A percentile compares a stretch with the other conserved stretches of the same genome.
Conservation (phyloP, 108 stramenopile species). For the Conticribra guillardii region DNA sequence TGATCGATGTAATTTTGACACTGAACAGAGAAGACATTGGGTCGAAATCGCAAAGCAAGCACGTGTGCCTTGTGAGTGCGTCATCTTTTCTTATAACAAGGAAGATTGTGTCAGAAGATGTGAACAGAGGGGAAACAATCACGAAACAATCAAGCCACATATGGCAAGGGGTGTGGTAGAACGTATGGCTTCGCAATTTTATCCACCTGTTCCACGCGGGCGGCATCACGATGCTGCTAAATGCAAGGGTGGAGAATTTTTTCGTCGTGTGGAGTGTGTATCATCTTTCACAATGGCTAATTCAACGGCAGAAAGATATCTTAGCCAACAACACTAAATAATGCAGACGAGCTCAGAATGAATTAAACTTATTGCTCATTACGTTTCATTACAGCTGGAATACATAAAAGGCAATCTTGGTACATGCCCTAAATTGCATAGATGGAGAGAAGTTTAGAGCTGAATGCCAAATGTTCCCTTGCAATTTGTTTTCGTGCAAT, state of each 20-base stretch:
- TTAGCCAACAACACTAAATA: too few relatives aligned
- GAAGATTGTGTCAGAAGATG: constrained; percentile 44
- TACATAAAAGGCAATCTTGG: too few relatives aligned
- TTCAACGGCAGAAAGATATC: constrained; percentile 9
- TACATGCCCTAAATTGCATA: too few relatives aligned
- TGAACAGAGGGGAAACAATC: constrained; percentile 23
- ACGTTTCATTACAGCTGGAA: too few relatives aligned
- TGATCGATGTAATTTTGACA: constrained; percentile 75
- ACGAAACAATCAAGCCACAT: constrained; percentile 31
- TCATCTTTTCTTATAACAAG: constrained; percentile 31
- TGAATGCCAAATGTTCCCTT: too few relatives aligned
- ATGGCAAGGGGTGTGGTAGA: constrained; percentile 32
- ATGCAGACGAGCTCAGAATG: too few relatives aligned
- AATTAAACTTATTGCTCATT: too few relatives aligned
- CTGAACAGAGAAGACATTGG: constrained; percentile 53
- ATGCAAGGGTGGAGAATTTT: constrained; percentile 15
- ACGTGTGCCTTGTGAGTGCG: constrained; percentile 28
- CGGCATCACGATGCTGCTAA: not conserved
- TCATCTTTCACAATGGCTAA: constrained; percentile 18
- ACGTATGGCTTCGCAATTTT: constrained; percentile 22
- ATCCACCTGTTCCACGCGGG: constrained; percentile 19
- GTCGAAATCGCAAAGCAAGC: constrained; percentile 19
- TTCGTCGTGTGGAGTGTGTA: constrained; percentile 16
- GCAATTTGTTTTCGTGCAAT: too few relatives aligned
- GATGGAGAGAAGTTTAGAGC: too few relatives aligned